phyloP scores from a whole-genome alignment of 805 yeast genomes.

The Vanderwaltozyma polyspora region DNA sequence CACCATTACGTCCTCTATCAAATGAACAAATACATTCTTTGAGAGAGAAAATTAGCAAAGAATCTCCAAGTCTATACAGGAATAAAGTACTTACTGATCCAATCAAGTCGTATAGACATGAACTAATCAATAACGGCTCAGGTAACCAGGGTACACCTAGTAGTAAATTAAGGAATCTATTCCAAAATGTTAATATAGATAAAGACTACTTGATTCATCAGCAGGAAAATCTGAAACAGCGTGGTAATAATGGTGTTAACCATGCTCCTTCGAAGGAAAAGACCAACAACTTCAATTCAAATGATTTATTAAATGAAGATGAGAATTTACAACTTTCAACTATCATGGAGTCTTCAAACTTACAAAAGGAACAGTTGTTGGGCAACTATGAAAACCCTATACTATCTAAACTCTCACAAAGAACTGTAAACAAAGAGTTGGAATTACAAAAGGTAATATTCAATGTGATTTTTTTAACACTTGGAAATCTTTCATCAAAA shows the following conservation, averaged over 20 bases:
- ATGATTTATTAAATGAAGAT: background rate
- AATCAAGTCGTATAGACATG: background rate
- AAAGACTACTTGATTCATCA: background rate
- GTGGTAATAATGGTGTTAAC: no score
- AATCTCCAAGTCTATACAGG: constrained; percentile 22
- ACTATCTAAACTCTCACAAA: constrained; percentile 20
- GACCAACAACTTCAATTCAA: background rate
- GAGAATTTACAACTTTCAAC: background rate
- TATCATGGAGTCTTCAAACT: no score
- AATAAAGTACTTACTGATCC: constrained; percentile 7
- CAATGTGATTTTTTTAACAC: constrained; percentile 25
- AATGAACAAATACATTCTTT: constrained; percentile 13
- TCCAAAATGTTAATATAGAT: background rate
- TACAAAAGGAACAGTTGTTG: background rate
- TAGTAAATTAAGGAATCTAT: background rate
- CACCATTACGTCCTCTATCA: constrained; percentile 16
- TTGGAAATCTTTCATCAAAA: constrained; percentile 21
- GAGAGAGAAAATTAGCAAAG: constrained; percentile 15
- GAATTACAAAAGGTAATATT: constrained; percentile 27
- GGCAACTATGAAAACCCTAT: constrained; percentile 25
- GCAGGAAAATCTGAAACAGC: background rate
- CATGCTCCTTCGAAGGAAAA: background rate
- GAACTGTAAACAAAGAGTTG: constrained; percentile 33
- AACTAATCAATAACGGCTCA: background rate
- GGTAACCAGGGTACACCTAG: background rate